These are phyloP conservation scores for Bipolaris sorokiniana DNA, from an alignment of 2,329 filamentous ascomycete species.

Conservation along the genomic window DNA sequence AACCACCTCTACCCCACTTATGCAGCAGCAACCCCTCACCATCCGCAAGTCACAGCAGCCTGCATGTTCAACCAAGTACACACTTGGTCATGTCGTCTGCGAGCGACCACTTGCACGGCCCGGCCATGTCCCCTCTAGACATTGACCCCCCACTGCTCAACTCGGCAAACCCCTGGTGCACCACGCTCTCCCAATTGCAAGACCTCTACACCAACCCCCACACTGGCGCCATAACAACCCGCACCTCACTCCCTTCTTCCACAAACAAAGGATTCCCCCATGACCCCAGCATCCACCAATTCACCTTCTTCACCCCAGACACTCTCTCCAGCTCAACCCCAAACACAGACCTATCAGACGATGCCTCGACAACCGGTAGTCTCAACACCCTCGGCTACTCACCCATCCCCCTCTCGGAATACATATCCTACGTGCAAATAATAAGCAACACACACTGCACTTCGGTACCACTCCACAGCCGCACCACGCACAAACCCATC, in stretches of 20 bases:
- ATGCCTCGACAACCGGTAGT: constrained; percentile 36
- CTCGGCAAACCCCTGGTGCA: constrained; percentile 78
- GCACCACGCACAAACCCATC: constrained; percentile 59
- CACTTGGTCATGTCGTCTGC: neutral
- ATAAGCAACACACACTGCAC: constrained; percentile 49
- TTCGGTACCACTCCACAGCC: neutral
- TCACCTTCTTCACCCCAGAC: constrained; percentile 66
- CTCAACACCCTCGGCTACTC: constrained; percentile 79
- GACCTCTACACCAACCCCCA: constrained; percentile 65
- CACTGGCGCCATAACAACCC: constrained; percentile 76
- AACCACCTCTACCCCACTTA: constrained; percentile 2
- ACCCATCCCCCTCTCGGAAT: constrained; percentile 64
- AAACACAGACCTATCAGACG: constrained; percentile 25
- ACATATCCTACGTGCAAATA: constrained; percentile 62
- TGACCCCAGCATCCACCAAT: constrained; percentile 65
- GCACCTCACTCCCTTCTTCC: constrained; percentile 65
- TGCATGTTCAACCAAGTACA: neutral
- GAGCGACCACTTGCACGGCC: neutral
- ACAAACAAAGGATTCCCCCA: constrained; percentile 64
- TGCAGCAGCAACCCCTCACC: neutral
- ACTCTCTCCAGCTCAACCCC: constrained; percentile 38
- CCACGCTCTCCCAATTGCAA: constrained; percentile 65
- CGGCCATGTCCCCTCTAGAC: constrained; percentile 47
- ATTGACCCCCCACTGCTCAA: constrained; percentile 74
- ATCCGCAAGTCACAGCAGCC: neutral